phyloP scores from a whole-genome alignment of 371 early-diverging fungal genomes.

The Mortierella sp. region DNA sequence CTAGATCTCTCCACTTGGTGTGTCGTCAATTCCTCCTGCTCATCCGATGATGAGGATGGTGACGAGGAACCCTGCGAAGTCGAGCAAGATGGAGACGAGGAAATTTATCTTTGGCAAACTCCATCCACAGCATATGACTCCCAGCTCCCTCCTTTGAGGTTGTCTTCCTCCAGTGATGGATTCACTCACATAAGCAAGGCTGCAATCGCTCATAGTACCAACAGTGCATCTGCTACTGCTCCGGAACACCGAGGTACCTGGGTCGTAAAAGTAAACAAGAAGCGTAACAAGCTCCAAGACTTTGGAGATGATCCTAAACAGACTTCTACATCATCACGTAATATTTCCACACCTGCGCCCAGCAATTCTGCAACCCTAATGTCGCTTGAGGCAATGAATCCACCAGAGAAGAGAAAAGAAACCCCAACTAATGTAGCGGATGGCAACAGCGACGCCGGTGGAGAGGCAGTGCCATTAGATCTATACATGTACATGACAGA shows the following conservation, averaged over 20 bases:
- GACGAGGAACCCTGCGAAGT: conserved; percentile 6
- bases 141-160: conserved; percentile 57
- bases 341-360: not conserved
- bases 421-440: not conserved
- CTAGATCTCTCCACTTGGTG: conserved; percentile 43
- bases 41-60: conserved; percentile 21
- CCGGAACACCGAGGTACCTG: conserved; percentile 25
- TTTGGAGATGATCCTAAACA: not conserved
- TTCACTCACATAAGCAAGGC: conserved; percentile 43
- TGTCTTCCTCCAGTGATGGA: conserved; percentile 31
- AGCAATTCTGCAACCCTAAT: not conserved
- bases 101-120: conserved; percentile 28
- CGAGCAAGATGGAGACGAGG: conserved; percentile 21
- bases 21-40: conserved; percentile 23
- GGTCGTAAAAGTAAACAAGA: conserved; percentile 42
- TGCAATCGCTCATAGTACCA: conserved; percentile 21
- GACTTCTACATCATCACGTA: not conserved
- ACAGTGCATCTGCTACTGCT: conserved; percentile 16
- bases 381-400: not conserved
- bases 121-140: not conserved
- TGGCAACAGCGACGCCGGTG: not conserved
- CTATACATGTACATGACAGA: conserved; percentile 43
- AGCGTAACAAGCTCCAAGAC: conserved; percentile 9
- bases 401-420: conserved; percentile 15
- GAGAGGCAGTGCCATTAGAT: not conserved